A percentile compares a stretch with the other conserved stretches of the same genome.
Evolutionary conservation across 345 rosid genomes (phyloP).

Genomic region (Ceriops zippeliana): DNA sequence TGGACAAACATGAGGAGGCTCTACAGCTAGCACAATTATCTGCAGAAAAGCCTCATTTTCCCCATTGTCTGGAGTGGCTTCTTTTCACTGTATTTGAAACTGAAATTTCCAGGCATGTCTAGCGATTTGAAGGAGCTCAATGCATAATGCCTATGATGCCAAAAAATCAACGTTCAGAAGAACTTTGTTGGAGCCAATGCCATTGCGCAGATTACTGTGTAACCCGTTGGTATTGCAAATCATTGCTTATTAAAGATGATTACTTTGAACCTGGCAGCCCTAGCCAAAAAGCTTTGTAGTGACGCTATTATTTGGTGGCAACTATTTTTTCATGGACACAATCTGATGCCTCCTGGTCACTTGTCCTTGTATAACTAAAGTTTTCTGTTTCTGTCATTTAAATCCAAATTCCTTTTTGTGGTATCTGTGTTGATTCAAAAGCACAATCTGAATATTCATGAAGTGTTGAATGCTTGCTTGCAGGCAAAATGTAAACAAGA

Average conservation of each 20-base stretch:
- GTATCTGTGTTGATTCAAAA: background rate
- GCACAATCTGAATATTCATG: background rate
- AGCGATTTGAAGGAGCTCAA: constrained; percentile 3
- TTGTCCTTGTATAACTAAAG: constrained; percentile 1
- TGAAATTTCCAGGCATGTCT: constrained; percentile 75
- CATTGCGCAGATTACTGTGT: background rate
- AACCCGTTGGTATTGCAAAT: background rate
- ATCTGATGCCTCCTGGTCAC: background rate
- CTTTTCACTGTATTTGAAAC: constrained; percentile 98
- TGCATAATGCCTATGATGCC: background rate
- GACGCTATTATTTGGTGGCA: too few relatives aligned
- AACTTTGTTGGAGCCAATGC: background rate
- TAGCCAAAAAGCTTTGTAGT: background rate
- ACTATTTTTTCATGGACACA: too few relatives aligned
- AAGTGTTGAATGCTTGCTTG: constrained; percentile 10
- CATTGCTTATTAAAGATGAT: background rate
- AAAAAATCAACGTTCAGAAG: background rate
- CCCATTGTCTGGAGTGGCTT: constrained; percentile 97
- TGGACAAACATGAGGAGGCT: constrained; percentile 88
- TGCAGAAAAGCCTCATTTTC: constrained; percentile 94
- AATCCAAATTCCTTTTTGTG: background rate
- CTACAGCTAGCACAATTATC: constrained; percentile 76
- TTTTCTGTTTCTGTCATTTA: background rate
- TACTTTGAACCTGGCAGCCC: background rate
- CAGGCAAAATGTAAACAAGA: constrained; percentile 71